phyloP scores from a whole-genome alignment of 805 yeast genomes.

The Candida gorgasii region DNA sequence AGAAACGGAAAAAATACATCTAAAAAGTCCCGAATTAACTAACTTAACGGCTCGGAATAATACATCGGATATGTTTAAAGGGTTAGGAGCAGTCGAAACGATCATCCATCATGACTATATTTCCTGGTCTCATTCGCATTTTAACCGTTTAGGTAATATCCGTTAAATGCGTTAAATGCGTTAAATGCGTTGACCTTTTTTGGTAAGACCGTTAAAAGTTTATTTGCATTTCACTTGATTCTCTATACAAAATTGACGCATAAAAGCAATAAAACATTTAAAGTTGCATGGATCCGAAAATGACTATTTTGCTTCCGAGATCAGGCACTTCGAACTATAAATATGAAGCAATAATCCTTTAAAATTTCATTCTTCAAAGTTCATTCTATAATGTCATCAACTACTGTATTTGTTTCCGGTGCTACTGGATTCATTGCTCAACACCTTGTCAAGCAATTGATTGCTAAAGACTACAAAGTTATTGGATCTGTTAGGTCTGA shows the following conservation, averaged over 20 bases:
- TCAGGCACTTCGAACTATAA: background rate
- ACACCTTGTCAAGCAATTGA: slow-evolving; percentile 44
- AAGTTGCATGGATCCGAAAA: background rate
- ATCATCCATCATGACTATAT: background rate
- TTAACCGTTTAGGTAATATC: background rate
- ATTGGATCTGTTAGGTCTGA: slow-evolving; percentile 52
- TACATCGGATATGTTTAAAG: background rate
- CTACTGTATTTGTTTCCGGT: slow-evolving; percentile 38
- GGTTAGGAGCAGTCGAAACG: background rate
- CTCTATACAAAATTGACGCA: background rate
- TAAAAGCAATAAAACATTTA: background rate
- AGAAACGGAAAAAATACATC: background rate
- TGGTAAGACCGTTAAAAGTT: background rate
- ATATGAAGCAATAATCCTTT: background rate
- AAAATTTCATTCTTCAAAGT: background rate
- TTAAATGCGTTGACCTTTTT: background rate
- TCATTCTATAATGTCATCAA: background rate
- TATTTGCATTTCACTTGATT: background rate
- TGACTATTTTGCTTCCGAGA: background rate
- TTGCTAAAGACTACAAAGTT: slow-evolving; percentile 44
- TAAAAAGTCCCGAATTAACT: background rate
- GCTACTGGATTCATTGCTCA: slow-evolving; percentile 58
- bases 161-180: background rate
- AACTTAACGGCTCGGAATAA: background rate
- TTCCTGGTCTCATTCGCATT: background rate